phyloP scores from a whole-genome alignment of 2,329 filamentous ascomycete genomes.

The Aspergillus sp. region DNA sequence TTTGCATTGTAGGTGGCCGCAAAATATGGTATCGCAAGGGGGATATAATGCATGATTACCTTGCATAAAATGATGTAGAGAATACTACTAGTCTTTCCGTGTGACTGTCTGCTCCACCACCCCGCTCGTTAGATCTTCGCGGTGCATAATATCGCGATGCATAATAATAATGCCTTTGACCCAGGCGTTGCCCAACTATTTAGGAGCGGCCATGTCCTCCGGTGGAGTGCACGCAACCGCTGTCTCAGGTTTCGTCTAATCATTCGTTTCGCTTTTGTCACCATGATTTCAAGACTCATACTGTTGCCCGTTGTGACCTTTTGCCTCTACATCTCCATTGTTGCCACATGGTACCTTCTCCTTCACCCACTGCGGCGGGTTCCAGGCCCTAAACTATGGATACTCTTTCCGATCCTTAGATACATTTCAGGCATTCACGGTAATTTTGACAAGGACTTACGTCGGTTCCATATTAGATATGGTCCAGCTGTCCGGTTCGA shows the following conservation, averaged over 20 bases:
- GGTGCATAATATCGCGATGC: neutral
- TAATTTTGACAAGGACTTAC: constrained; percentile 11
- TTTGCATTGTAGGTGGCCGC: too few species aligned
- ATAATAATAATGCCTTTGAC: neutral
- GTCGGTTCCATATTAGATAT: constrained; percentile 24
- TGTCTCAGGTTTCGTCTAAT: neutral
- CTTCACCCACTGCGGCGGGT: constrained; percentile 10
- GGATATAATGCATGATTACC: neutral
- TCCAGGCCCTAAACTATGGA: constrained; percentile 5
- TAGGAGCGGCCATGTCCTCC: neutral
- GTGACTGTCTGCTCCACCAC: neutral
- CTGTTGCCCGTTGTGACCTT: neutral
- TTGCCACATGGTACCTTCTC: neutral
- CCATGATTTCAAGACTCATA: neutral
- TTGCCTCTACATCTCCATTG: neutral
- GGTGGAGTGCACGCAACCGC: neutral
- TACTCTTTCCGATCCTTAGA: constrained; percentile 1
- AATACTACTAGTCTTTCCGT: neutral
- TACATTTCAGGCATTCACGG: constrained; percentile 7
- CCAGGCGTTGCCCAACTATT: neutral
- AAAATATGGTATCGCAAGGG: too few species aligned
- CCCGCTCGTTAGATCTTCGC: neutral
- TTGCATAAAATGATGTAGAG: neutral
- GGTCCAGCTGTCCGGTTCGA: constrained; percentile 41
- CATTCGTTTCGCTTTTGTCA: neutral